phyloP scores from a whole-genome alignment of 2,329 filamentous ascomycete species.

The Alternaria gansuensis region DNA sequence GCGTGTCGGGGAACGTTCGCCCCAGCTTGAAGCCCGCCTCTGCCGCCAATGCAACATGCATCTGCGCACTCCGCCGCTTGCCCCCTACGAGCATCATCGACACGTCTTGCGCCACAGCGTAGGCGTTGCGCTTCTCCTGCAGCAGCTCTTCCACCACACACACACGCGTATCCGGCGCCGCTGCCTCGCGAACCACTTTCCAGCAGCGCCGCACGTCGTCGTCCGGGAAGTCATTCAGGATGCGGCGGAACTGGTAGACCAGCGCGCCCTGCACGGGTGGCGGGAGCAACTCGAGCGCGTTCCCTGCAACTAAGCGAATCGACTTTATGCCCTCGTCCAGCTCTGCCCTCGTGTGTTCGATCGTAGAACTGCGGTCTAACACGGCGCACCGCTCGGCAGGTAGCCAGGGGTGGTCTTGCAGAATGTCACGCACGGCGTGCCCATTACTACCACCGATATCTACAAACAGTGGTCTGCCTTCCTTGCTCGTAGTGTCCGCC shows the following conservation, averaged over 20 bases:
- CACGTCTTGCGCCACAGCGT: constrained; percentile 4
- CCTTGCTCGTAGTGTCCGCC: neutral
- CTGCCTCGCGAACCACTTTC: neutral
- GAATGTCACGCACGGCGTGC: constrained; percentile 1
- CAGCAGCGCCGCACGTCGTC: neutral
- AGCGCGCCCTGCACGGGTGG: neutral
- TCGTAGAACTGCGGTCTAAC: neutral
- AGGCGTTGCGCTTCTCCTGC: neutral
- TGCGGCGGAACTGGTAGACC: neutral
- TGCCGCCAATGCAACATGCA: neutral
- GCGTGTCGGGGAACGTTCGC: neutral
- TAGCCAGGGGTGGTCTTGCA: constrained; percentile 5
- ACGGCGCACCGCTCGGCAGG: neutral
- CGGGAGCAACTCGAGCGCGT: neutral
- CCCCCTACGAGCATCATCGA: constrained; percentile 1
- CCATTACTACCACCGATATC: constrained; percentile 1
- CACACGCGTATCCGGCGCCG: neutral
- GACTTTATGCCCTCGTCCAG: neutral
- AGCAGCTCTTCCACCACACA: constrained; percentile 3
- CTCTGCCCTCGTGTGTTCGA: neutral
- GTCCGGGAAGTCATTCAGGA: constrained; percentile 5
- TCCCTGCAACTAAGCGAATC: neutral
- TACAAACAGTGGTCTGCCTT: constrained; percentile 4
- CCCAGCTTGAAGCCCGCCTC: constrained; percentile 2
- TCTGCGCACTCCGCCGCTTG: constrained; percentile 7